Conservation (phyloP, 805 yeast genomes). For the Wickerhamiella kazuoi region DNA sequence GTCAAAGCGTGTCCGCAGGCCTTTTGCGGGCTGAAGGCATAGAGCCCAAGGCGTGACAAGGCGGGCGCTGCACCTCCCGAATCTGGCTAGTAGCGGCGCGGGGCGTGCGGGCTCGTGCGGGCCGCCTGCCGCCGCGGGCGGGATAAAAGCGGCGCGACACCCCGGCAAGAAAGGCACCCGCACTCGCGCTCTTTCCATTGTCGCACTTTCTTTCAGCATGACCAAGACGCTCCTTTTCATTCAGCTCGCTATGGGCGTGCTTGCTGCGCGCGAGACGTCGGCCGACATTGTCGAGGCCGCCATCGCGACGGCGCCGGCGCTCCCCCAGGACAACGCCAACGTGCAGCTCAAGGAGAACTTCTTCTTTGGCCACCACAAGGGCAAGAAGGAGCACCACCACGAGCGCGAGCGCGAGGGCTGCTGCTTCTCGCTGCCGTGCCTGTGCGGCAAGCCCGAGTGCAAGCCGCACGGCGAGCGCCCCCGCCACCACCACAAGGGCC, state of each 20-base stretch:
- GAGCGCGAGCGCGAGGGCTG: background rate
- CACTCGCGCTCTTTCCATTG: too few relatives aligned
- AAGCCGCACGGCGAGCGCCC: background rate
- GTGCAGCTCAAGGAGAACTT: conserved; percentile 1
- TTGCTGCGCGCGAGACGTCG: background rate
- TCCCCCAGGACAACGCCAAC: background rate
- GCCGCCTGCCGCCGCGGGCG: too few relatives aligned
- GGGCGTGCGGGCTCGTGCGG: too few relatives aligned
- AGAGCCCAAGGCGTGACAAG: too few relatives aligned
- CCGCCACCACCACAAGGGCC: background rate
- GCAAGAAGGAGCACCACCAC: background rate
- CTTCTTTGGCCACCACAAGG: background rate
- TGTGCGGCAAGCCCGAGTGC: conserved; percentile 1
- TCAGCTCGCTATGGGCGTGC: background rate
- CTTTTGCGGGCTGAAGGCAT: too few relatives aligned
- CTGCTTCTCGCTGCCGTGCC: conserved; percentile 1
- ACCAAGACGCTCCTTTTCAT: background rate
- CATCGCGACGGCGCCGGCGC: background rate
- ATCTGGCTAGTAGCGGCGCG: too few relatives aligned
- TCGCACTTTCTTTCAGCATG: background rate
- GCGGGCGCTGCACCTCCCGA: too few relatives aligned
- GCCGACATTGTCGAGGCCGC: background rate
- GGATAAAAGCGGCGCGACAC: too few relatives aligned
- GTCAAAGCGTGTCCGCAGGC: too few relatives aligned
- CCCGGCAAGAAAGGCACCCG: too few relatives aligned